Conservation (phyloP, 225 moss, liverwort and hornwort species). For the Rhytidiadelphus loreus region DNA sequence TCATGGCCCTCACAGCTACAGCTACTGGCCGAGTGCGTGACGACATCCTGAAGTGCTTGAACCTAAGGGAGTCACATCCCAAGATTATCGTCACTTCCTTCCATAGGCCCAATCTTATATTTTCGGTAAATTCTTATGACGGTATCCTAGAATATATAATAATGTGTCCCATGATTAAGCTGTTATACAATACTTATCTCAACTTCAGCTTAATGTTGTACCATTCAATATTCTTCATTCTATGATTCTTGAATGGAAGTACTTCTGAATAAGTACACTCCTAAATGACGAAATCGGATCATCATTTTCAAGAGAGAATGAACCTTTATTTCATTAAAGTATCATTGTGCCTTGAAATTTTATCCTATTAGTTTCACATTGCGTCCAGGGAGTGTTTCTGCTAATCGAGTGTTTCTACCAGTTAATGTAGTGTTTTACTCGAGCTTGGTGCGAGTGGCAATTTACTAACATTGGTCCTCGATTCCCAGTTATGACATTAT, state of each 20-base stretch:
- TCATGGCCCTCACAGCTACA: slow-evolving; percentile 60
- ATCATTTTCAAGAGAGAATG: not conserved
- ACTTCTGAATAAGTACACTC: not conserved
- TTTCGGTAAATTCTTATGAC: slow-evolving; percentile 5
- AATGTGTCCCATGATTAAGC: not conserved
- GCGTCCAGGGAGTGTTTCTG: not conserved
- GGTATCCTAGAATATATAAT: not conserved
- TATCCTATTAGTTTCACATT: not conserved
- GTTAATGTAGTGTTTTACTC: not conserved
- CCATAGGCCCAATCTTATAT: slow-evolving; percentile 44
- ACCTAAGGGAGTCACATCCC: slow-evolving; percentile 16
- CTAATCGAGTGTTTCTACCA: not conserved
- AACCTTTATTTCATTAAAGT: not conserved
- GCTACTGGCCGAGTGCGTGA: slow-evolving; percentile 47
- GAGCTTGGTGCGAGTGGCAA: not conserved
- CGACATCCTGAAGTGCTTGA: slow-evolving; percentile 26
- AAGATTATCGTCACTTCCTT: slow-evolving; percentile 53
- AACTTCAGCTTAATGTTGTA: not conserved
- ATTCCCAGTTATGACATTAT: not conserved
- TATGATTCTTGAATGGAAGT: not conserved
- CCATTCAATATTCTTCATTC: not conserved
- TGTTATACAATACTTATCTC: not conserved
- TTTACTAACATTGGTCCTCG: not conserved
- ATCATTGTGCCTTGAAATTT: not conserved
- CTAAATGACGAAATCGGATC: not conserved